Conservation (phyloP, 148 eudicot genomes). For the Cornus florida region DNA sequence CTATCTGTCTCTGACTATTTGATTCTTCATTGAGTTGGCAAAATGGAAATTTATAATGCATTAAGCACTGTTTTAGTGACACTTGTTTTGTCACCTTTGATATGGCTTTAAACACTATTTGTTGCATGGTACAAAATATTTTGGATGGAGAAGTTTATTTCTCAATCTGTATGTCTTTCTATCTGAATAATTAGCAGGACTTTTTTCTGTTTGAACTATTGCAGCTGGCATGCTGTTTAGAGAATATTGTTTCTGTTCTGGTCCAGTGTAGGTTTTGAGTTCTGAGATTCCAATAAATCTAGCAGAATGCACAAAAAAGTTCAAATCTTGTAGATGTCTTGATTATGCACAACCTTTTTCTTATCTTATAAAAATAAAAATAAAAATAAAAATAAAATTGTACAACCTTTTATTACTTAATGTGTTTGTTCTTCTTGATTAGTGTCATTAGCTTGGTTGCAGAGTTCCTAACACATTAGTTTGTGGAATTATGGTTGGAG, state of each 20-base stretch:
- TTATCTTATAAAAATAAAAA: too few relatives aligned
- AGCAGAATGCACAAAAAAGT: neutral
- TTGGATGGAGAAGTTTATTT: neutral
- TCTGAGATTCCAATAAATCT: neutral
- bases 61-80: neutral
- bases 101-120: neutral
- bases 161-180: neutral
- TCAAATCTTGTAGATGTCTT: too few relatives aligned
- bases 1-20: neutral
- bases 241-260: neutral
- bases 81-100: neutral
- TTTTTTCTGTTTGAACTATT: neutral
- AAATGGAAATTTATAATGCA: neutral
- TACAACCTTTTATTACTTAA: neutral
- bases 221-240: neutral
- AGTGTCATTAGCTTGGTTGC: neutral
- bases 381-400: neutral
- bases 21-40: neutral
- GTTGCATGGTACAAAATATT: neutral
- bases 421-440: neutral
- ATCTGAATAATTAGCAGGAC: neutral
- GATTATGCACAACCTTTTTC: neutral
- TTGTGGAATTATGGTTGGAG: neutral
- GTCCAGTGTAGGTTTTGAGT: neutral
- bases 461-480: neutral